These are phyloP conservation scores for Psidium friedrichsthalianum DNA, from an alignment of 345 rosid genomes.

Conservation along the genomic window DNA sequence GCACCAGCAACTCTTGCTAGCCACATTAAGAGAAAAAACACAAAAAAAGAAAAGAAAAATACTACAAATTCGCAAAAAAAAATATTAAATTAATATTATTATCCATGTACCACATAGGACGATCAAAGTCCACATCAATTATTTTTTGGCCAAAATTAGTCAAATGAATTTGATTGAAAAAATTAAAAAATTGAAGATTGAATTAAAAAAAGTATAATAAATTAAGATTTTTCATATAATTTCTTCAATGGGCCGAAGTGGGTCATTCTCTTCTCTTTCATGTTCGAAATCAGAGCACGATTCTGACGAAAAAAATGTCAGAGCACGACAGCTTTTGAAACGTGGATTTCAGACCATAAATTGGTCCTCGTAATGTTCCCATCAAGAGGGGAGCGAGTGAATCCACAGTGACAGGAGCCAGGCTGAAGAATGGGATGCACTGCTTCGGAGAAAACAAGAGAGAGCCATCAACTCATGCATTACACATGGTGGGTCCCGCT, in stretches of 20 bases:
- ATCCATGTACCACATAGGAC: no score
- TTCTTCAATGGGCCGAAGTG: not conserved
- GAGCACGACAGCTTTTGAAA: not conserved
- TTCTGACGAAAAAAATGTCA: not conserved
- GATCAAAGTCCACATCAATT: rapidly evolving
- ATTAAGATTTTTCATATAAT: no score
- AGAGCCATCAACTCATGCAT: not conserved
- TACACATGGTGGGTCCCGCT: not conserved
- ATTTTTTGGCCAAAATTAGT: no score
- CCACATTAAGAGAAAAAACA: no score
- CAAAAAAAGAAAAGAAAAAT: no score
- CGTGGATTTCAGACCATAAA: not conserved
- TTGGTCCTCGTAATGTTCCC: not conserved
- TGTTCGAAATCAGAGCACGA: not conserved
- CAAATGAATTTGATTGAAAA: no score
- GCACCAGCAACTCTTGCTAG: no score
- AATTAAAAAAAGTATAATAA: no score
- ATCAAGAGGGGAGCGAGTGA: not conserved
- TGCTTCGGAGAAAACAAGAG: not conserved
- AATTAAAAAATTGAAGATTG: no score
- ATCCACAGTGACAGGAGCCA: not conserved
- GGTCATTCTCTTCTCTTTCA: not conserved
- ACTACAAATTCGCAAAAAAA: no score
- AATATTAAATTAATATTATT: no score
- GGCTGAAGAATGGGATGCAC: not conserved